These are phyloP conservation scores for Fusarium sp. DNA, from an alignment of 2,329 filamentous ascomycete genomes.

Conservation along the genomic window DNA sequence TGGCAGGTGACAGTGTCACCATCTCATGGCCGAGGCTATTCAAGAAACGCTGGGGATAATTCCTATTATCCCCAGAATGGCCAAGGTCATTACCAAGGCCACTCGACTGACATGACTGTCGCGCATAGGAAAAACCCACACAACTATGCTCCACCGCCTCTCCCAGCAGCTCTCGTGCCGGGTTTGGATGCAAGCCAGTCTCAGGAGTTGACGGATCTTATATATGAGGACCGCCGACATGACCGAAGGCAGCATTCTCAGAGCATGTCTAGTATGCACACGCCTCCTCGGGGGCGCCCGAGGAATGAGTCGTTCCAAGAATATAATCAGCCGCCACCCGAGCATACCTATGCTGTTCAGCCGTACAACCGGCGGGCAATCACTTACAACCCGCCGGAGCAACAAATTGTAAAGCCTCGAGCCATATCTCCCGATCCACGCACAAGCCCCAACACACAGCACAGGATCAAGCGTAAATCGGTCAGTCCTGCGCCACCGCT, in stretches of 20 bases:
- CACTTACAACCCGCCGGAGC: constrained; percentile 48
- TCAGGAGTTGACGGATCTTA: constrained; percentile 65
- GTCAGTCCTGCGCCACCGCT: constrained; percentile 73
- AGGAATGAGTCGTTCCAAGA: constrained; percentile 39
- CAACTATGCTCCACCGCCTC: constrained; percentile 54
- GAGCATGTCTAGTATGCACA: constrained; percentile 50
- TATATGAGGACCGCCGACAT: constrained; percentile 62
- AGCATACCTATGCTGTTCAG: constrained; percentile 49
- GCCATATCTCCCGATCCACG: constrained; percentile 50
- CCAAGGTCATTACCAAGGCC: constrained; percentile 44
- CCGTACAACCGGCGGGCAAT: constrained; percentile 55
- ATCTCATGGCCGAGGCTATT: constrained; percentile 46
- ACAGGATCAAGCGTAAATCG: constrained; percentile 73
- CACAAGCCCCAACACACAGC: constrained; percentile 53
- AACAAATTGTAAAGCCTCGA: constrained; percentile 36
- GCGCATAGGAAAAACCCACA: constrained; percentile 43
- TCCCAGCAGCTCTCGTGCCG: constrained; percentile 67
- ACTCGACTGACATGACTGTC: constrained; percentile 50
- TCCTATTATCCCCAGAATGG: constrained; percentile 43
- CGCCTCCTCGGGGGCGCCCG: constrained; percentile 52
- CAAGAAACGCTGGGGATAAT: constrained; percentile 44
- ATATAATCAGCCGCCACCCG: constrained; percentile 30
- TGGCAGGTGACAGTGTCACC: constrained; percentile 45
- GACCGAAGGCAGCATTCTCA: constrained; percentile 55
- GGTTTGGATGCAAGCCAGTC: constrained; percentile 65